Percentiles rank a stretch among this genome's conserved stretches.
Conservation (phyloP, 208 protist species). For the Wallacemonas sp. region DNA sequence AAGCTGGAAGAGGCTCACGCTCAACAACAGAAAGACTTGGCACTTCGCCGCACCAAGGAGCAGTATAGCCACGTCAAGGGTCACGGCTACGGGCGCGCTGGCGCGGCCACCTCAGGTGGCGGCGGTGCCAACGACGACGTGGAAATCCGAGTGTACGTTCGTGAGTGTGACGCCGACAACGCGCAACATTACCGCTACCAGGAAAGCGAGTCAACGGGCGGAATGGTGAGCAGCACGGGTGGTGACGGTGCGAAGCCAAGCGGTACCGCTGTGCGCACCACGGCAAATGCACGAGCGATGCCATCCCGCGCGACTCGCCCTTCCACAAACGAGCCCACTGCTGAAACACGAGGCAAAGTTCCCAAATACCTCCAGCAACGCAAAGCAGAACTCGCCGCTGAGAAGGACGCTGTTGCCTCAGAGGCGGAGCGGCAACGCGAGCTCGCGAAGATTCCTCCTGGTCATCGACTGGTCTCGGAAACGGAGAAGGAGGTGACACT, state of each 20-base stretch:
- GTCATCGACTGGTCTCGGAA: constrained; percentile 76
- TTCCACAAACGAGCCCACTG: constrained; percentile 9
- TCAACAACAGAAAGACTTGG: constrained; percentile 21
- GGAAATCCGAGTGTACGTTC: constrained; percentile 81
- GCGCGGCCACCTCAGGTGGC: not conserved
- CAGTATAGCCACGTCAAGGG: constrained; percentile 63
- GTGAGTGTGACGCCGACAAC: constrained; percentile 69
- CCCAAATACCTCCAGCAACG: constrained; percentile 75
- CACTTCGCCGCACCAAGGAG: constrained; percentile 40
- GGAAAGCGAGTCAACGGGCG: constrained; percentile 26
- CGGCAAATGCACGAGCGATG: not conserved
- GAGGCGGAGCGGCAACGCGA: constrained; percentile 57
- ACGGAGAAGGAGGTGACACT: constrained; percentile 74
- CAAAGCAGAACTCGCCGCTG: constrained; percentile 76
- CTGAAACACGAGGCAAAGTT: constrained; percentile 36
- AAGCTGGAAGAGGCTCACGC: constrained; percentile 40
- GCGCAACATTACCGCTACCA: constrained; percentile 49
- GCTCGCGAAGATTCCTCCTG: constrained; percentile 70
- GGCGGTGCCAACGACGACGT: constrained; percentile 38
- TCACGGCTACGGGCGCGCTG: constrained; percentile 51
- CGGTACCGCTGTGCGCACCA: not conserved
- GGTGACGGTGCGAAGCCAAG: not conserved
- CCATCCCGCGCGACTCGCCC: not conserved
- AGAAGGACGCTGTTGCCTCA: constrained; percentile 55
- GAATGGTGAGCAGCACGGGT: not conserved